Evolutionary conservation across 2,329 filamentous ascomycete genomes (phyloP), one percentile per base, ranked within the genome.

Genomic region (Tolypocladium album): DNA sequence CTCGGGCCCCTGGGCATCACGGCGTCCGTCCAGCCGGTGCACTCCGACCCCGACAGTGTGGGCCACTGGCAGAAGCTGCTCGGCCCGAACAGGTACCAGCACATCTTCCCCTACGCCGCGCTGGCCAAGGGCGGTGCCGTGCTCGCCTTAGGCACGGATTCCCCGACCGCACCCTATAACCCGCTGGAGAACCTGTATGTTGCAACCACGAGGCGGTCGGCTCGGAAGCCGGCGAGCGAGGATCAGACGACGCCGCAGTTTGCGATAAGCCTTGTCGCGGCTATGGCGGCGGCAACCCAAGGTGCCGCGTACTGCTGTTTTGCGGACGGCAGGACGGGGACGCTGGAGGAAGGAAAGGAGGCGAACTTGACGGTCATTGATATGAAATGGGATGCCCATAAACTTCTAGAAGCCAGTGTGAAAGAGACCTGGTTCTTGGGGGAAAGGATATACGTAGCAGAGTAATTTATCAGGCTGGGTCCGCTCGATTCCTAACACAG

Each of bases 1-100:
- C 75, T 88, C 2, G 84, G 82, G 0, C 65, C 71, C 27, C 71
- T 84, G 1, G 82, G 83, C 55, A 82, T 87, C 70, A 83, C 80
- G 5, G 82, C 82, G 0, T 82, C 79, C 2, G 75, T 84, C 39
- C 81, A 84, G 63, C 79, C 82, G 0, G 81, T 83, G 4, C 82
- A 84, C 9, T 20, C 27, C 50, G 50, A 53, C 50, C 50, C 50
- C 11, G 27, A 31, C 3, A n/a, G 12, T 27, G 17, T 53, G 4
- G 31, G 17, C 31, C 15, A 53, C 8, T 53, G 50, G 50, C 50
- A n/a, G 50, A 12, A 20, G 17, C 50, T 53, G 8, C 50, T 53
- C 27, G 50, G 50, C 50, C 27, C 50, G 2, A 12, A 11, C 9
- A 12, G 50, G 4, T 53, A 17, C 27, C 27, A 36, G 50, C 50